These are phyloP conservation scores for Choiromyces venosus DNA, from an alignment of 495 filamentous ascomycete genomes.

Conservation along the genomic window DNA sequence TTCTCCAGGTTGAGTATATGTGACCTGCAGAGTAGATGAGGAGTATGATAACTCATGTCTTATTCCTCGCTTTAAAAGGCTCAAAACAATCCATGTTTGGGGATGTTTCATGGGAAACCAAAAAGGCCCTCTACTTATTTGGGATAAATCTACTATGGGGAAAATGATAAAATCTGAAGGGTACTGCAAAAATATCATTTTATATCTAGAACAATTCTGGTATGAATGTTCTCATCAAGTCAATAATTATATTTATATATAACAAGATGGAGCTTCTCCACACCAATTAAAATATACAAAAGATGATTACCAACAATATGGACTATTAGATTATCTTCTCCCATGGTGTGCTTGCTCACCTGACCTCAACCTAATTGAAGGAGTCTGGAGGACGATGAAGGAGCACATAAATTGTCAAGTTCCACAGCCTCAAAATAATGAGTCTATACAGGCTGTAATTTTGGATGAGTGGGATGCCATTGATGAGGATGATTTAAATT, in stretches of 20 bases:
- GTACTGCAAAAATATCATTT: neutral
- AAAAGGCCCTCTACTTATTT: neutral
- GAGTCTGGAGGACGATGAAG: neutral
- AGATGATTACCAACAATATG: neutral
- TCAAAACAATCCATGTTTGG: neutral
- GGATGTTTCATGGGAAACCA: neutral
- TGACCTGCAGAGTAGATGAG: too few relatives aligned
- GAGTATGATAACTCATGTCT: neutral
- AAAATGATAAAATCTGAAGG: neutral
- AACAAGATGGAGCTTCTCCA: neutral
- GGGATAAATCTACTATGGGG: neutral
- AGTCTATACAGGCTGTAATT: neutral
- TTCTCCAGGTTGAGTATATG: too few relatives aligned
- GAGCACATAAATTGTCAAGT: neutral
- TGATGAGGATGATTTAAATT: neutral
- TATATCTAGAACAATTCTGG: neutral
- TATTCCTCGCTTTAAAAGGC: neutral
- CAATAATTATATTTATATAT: neutral
- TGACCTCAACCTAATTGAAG: neutral
- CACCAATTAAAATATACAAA: too few relatives aligned
- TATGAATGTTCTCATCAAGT: neutral
- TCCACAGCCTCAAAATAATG: neutral
- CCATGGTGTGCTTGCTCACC: neutral
- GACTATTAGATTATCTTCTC: neutral
- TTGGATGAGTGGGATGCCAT: neutral